Conservation (phyloP, 2,329 filamentous ascomycete genomes). For the Xylaria hypoxylon region DNA sequence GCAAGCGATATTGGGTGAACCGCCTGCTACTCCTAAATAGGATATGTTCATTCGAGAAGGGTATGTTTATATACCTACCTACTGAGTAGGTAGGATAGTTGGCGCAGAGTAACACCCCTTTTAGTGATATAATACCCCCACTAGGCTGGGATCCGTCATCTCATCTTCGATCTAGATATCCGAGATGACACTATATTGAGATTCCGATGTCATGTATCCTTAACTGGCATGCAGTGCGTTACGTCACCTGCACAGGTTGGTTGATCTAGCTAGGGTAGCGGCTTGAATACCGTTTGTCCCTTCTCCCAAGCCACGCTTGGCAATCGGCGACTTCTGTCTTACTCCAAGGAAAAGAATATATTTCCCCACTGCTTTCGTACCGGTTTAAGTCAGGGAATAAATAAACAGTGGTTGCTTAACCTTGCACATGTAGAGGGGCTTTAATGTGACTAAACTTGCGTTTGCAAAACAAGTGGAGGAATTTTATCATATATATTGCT, state of each 20-base stretch:
- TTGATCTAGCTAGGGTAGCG: slow-evolving; percentile 25
- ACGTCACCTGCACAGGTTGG: slow-evolving; percentile 33
- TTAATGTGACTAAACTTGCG: background rate
- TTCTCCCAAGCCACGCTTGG: slow-evolving; percentile 10
- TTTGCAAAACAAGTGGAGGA: slow-evolving; percentile 2
- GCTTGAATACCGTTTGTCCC: slow-evolving; percentile 25
- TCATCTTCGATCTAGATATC: slow-evolving; percentile 37
- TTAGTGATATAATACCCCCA: background rate
- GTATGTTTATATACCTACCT: background rate
- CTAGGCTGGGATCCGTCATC: slow-evolving; percentile 10
- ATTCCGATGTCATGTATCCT: slow-evolving; percentile 14
- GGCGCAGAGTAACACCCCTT: slow-evolving; percentile 2
- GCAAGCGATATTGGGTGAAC: background rate
- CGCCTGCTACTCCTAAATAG: background rate
- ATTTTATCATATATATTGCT: slow-evolving; percentile 14
- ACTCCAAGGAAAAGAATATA: background rate
- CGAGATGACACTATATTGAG: slow-evolving; percentile 20
- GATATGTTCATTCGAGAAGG: background rate
- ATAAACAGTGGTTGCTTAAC: slow-evolving; percentile 9
- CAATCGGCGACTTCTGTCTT: slow-evolving; percentile 16
- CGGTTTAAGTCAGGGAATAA: slow-evolving; percentile 5
- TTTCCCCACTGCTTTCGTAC: background rate
- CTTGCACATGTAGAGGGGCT: slow-evolving; percentile 17
- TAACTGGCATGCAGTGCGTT: slow-evolving; percentile 19
- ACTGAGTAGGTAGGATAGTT: slow-evolving; percentile 6